A percentile compares a stretch with the other conserved stretches of the same genome.
Evolutionary conservation across 148 eudicot species (phyloP).

Genomic region (Rhododendron ovatum): DNA sequence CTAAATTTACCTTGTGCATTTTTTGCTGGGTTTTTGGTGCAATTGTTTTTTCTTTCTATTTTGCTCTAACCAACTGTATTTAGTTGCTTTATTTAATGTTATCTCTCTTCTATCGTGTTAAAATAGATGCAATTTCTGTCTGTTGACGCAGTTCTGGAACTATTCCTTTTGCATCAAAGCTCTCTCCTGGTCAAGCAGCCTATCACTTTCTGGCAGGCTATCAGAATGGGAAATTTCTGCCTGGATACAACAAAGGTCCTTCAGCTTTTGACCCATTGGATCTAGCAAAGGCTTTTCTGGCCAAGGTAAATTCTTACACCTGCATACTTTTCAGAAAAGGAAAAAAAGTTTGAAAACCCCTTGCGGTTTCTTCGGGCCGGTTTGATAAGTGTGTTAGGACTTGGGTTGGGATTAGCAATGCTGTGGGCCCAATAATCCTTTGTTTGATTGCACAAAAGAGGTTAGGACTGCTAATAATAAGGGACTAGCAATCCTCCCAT

Average conservation of each 20-base stretch:
- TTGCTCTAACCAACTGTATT: neutral
- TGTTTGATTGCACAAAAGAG: too few relatives aligned
- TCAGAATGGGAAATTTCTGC: slow-evolving; percentile 23
- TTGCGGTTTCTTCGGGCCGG: neutral
- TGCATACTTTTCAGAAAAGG: neutral
- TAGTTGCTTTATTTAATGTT: neutral
- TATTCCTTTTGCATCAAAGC: slow-evolving; percentile 19
- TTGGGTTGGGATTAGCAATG: too few relatives aligned
- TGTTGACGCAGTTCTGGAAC: slow-evolving; percentile 20
- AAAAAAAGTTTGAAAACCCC: neutral
- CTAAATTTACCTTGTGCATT: neutral
- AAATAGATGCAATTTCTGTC: neutral
- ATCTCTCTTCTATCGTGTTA: neutral
- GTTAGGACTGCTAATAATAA: too few relatives aligned
- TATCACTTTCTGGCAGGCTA: slow-evolving; percentile 29
- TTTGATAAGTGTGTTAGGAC: too few relatives aligned
- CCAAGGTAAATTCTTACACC: slow-evolving; percentile 12
- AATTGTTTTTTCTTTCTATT: neutral
- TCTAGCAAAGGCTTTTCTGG: slow-evolving; percentile 21
- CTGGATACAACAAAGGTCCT: slow-evolving; percentile 14
- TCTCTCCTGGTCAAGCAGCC: slow-evolving; percentile 31
- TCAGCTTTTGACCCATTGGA: slow-evolving; percentile 20
- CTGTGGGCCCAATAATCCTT: too few relatives aligned
- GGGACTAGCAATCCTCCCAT: too few relatives aligned
- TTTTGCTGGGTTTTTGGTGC: neutral